Percentiles rank a stretch among this genome's conserved stretches.
phyloP scores from a whole-genome alignment of 331 rosid species.

The Ulmus americana region DNA sequence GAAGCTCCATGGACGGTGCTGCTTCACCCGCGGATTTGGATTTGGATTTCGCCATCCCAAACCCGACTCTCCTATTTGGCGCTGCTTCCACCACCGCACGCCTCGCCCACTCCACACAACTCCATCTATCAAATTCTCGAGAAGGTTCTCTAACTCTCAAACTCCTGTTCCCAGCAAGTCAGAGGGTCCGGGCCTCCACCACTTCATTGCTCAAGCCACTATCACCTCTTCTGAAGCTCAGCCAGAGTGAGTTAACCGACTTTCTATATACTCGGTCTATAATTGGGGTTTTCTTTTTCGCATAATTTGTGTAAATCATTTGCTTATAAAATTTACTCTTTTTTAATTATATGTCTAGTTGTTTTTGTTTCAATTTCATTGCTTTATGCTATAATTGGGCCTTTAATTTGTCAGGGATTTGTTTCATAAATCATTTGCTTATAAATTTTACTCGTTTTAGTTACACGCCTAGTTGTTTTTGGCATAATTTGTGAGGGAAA shows the following conservation, averaged over 20 bases:
- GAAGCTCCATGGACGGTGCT: slow-evolving; percentile 40
- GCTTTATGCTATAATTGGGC: background rate
- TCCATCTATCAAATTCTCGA: slow-evolving; percentile 22
- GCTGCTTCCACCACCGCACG: slow-evolving; percentile 19
- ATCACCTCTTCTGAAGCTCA: slow-evolving; percentile 46
- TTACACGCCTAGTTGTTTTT: background rate
- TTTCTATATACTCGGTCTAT: too few species aligned
- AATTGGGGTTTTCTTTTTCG: too few species aligned
- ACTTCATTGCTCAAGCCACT: slow-evolving; percentile 48
- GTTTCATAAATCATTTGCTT: background rate
- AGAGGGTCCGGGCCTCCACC: slow-evolving; percentile 36
- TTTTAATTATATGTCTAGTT: too few species aligned
- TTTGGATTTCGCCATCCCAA: slow-evolving; percentile 28
- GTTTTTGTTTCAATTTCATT: too few species aligned
- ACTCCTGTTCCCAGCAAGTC: slow-evolving; percentile 20
- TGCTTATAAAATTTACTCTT: too few species aligned
- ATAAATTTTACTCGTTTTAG: background rate
- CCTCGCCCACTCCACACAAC: slow-evolving; percentile 16
- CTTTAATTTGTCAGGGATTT: background rate
- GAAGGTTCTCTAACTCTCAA: slow-evolving; percentile 39
- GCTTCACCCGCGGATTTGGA: slow-evolving; percentile 31
- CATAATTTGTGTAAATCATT: too few species aligned
- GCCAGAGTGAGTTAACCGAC: slow-evolving; percentile 38
- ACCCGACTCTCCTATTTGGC: slow-evolving; percentile 20
- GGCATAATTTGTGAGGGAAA: background rate